Percentiles rank a stretch among this genome's conserved stretches.
phyloP scores from a whole-genome alignment of 208 protist species.

The Strigomonas culicis region DNA sequence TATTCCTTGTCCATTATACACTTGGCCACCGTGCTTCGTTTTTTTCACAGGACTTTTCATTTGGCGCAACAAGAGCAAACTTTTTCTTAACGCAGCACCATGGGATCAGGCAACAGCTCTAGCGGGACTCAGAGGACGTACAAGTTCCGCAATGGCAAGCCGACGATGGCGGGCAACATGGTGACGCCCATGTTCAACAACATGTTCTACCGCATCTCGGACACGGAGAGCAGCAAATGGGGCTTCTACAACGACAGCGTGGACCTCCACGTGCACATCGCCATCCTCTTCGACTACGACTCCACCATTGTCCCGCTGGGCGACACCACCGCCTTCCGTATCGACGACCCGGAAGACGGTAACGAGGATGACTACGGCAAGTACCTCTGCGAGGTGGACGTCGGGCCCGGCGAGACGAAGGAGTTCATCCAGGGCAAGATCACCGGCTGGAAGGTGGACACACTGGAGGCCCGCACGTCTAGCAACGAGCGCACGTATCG shows the following conservation, averaged over 20 bases:
- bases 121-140: slow-evolving; percentile 16
- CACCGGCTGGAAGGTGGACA: slow-evolving; percentile 77
- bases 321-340: slow-evolving; percentile 61
- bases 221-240: slow-evolving; percentile 48
- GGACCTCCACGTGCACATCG: slow-evolving; percentile 69
- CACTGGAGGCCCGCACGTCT: slow-evolving; percentile 61
- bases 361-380: slow-evolving; percentile 74
- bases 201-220: slow-evolving; percentile 59
- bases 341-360: slow-evolving; percentile 72
- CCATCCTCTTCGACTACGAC: slow-evolving; percentile 83
- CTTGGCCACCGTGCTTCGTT: too few relatives aligned
- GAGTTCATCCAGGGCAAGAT: slow-evolving; percentile 68
- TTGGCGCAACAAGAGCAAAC: background rate
- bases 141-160: slow-evolving; percentile 66
- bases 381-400: slow-evolving; percentile 74
- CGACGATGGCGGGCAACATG: slow-evolving; percentile 36
- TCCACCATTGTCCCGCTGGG: slow-evolving; percentile 70
- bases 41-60: too few relatives aligned
- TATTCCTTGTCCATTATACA: background rate
- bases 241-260: slow-evolving; percentile 82
- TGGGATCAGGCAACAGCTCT: slow-evolving; percentile 27
- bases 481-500: slow-evolving; percentile 58
- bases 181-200: slow-evolving; percentile 76
- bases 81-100: slow-evolving; percentile 7
- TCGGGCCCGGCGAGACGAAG: slow-evolving; percentile 59